phyloP scores from a whole-genome alignment of 176 grass and related monocot species.

The Oryza glumipatula region DNA sequence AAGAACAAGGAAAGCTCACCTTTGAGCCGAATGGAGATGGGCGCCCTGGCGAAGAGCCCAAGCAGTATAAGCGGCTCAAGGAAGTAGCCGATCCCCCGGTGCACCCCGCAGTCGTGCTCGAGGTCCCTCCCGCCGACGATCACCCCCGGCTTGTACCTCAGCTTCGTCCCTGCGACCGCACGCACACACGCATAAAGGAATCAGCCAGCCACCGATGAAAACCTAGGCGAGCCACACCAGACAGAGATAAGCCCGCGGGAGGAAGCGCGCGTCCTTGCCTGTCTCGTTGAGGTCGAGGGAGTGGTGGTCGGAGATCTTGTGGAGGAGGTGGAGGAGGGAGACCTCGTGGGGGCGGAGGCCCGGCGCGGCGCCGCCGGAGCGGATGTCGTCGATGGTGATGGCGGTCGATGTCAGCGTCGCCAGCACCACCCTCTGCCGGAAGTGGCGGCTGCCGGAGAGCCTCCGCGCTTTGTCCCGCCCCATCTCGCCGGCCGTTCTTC shows the following conservation, averaged over 20 bases:
- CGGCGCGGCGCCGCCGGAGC: constrained; percentile 58
- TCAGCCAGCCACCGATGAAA: neutral
- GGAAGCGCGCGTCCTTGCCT: constrained; percentile 28
- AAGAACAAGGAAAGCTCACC: constrained; percentile 32
- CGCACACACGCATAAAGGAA: neutral
- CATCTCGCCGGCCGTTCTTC: constrained; percentile 39
- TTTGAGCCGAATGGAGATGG: constrained; percentile 69
- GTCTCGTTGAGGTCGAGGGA: constrained; percentile 78
- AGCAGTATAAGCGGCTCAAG: constrained; percentile 83
- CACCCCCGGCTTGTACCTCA: constrained; percentile 73
- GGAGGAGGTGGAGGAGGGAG: constrained; percentile 80
- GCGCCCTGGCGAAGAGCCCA: constrained; percentile 65
- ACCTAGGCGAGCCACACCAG: neutral
- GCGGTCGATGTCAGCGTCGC: constrained; percentile 67
- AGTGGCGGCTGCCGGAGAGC: constrained; percentile 61
- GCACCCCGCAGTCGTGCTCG: constrained; percentile 76
- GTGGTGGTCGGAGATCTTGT: constrained; percentile 82
- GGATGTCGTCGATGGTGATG: constrained; percentile 76
- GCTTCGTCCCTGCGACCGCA: constrained; percentile 63
- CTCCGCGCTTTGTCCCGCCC: constrained; percentile 39
- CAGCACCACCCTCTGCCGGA: constrained; percentile 84
- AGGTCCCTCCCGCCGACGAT: constrained; percentile 64
- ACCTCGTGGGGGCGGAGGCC: constrained; percentile 77
- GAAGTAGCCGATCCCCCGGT: constrained; percentile 81
- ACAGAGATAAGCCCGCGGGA: neutral